Evolutionary conservation across 495 filamentous ascomycete species (phyloP), one percentile per base, ranked within the genome.

Genomic region (Parathielavia appendiculata): DNA sequence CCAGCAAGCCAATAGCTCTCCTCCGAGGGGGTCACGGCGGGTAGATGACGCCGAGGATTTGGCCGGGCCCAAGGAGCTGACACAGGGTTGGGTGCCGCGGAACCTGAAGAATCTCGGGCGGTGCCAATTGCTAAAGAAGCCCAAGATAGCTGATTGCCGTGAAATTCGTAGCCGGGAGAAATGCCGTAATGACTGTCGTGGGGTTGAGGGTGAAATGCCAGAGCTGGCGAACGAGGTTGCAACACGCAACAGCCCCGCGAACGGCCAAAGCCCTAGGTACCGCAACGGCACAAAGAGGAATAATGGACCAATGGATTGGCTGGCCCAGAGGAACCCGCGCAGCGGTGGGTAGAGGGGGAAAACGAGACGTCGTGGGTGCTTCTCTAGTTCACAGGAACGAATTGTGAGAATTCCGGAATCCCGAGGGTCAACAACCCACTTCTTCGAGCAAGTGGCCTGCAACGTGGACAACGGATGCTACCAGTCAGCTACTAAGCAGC

Each of bases 1-100:
- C 68, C 66, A 71, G 67, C 64, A 44, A 62, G 30, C 58, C 59
- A 45, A 50, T 54, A 56, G 32, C 51, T 48, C 41, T 56, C 49
- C 55, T 52, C 46, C 19, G 61, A 54, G 44, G 50, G 45, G 61
- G 26, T 50, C 55, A 47, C 22, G 23, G 30, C 22, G 26, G 26
- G 54, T 17, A 39, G 9, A 22, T 40, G 44, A 7, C 12, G n/a
- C 11, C 19, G 41, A 7, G 5, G 41, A n/a, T 10, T 11, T 5
- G 17, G 19, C 7, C 23, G 39, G 13, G n/a, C 4, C 4, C 12
- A 32, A 35, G 26, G 30, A 20, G 39, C 49, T 36, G 40, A 0
- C 23, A 35, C 16, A 0, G 52, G 9, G 2, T 10, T 35, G 30
- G 17, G 40, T 17, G 11, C 9, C 5, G 41, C 47, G 16, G 3